Evolutionary conservation across 2,329 filamentous ascomycete genomes (phyloP).

Genomic region (Fusarium metavorans): DNA sequence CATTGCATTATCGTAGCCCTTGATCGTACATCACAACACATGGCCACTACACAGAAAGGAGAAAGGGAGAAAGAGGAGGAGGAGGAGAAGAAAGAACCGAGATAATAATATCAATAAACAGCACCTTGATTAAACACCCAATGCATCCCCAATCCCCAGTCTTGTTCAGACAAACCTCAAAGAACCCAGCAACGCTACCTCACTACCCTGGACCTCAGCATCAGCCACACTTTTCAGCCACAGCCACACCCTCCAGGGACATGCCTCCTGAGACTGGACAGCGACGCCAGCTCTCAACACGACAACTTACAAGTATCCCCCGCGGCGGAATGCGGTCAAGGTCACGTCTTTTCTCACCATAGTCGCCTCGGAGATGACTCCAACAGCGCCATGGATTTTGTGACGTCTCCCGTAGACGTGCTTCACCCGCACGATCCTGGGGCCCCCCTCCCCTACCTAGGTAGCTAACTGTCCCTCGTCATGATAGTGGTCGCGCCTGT

Average conservation of each 20-base stretch:
- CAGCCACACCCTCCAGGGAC: conserved; percentile 23
- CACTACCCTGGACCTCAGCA: conserved; percentile 13
- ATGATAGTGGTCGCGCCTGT: conserved; percentile 73
- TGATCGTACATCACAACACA: background rate
- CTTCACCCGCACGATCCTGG: no score
- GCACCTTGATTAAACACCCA: background rate
- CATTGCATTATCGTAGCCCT: background rate
- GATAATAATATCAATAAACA: background rate
- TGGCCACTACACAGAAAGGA: background rate
- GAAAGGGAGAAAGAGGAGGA: background rate
- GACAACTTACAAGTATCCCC: conserved; percentile 35
- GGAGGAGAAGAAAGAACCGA: background rate
- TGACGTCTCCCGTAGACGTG: conserved; percentile 49
- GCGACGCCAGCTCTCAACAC: conserved; percentile 35
- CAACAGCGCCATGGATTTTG: conserved; percentile 68
- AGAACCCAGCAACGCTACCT: background rate
- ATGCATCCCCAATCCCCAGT: background rate
- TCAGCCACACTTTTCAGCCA: conserved; percentile 25
- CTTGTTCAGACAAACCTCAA: background rate
- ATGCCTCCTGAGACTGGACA: conserved; percentile 13
- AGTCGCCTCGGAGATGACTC: conserved; percentile 58
- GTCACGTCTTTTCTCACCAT: conserved; percentile 27
- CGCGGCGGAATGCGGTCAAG: conserved; percentile 36
- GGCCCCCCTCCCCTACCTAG: conserved; percentile 1
- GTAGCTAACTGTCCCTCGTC: conserved; percentile 22